Conservation (phyloP, 768 basidiomycete species). For the Suillus variegatus region DNA sequence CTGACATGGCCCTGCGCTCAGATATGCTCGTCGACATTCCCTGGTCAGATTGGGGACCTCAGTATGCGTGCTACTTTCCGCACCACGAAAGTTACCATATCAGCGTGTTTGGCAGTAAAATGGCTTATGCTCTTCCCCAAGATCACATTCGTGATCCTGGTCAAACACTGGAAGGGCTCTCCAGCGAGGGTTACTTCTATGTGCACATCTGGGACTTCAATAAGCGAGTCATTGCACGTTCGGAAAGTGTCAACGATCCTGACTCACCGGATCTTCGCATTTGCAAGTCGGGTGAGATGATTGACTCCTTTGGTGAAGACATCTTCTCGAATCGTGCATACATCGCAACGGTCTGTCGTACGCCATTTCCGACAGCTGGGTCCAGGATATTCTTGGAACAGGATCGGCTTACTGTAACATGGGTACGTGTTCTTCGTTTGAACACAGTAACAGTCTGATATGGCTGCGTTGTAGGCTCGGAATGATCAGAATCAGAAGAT, state of each 20-base stretch:
- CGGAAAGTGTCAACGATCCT: neutral
- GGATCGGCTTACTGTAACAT: too few species aligned
- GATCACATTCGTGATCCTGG: neutral
- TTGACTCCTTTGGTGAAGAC: too few species aligned
- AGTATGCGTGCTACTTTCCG: neutral
- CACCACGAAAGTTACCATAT: neutral
- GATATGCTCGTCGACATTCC: neutral
- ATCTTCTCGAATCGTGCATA: too few species aligned
- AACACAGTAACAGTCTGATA: too few species aligned
- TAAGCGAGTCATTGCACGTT: neutral
- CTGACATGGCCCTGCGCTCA: neutral
- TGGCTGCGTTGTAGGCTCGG: too few species aligned
- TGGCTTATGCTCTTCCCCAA: neutral
- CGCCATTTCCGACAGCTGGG: too few species aligned
- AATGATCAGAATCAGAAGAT: too few species aligned
- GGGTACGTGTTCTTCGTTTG: too few species aligned
- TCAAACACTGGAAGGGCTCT: neutral
- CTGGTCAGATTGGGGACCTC: neutral
- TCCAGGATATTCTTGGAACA: too few species aligned
- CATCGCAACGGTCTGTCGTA: too few species aligned
- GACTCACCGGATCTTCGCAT: neutral
- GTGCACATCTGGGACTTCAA: neutral
- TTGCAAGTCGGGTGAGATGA: too few species aligned
- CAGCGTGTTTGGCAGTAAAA: neutral
- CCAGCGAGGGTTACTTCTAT: neutral